Percentiles rank a stretch among this genome's conserved stretches.
These are phyloP conservation scores for Fraxinus nigra DNA, from an alignment of 305 asterid genomes.

Conservation along the genomic window DNA sequence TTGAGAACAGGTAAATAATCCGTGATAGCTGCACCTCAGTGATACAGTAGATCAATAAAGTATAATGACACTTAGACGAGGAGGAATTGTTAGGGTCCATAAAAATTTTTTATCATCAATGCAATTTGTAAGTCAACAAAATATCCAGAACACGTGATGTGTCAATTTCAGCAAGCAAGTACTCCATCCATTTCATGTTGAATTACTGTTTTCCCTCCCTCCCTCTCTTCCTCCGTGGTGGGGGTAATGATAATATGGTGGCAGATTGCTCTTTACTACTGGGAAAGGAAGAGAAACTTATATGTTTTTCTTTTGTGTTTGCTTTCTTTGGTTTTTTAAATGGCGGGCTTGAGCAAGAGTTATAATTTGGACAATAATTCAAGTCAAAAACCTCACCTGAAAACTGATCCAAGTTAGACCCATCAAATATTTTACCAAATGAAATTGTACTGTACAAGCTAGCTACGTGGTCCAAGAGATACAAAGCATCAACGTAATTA, in stretches of 20 bases:
- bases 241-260: neutral
- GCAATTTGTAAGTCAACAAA: neutral
- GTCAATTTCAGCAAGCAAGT: neutral
- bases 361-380: neutral
- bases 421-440: neutral
- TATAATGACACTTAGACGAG: neutral
- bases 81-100: neutral
- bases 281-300: neutral
- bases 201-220: neutral
- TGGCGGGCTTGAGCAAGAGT: neutral
- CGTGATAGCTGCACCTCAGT: constrained; percentile 75
- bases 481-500: constrained; percentile 1
- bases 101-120: neutral
- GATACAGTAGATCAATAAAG: constrained; percentile 21
- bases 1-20: constrained; percentile 93
- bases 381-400: neutral
- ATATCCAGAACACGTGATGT: neutral
- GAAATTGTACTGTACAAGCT: neutral
- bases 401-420: neutral
- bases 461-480: neutral
- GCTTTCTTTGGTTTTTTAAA: neutral
- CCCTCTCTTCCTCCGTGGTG: neutral
- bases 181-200: neutral
- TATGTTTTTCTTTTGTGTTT: neutral
- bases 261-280: neutral